Evolutionary conservation across 2,329 filamentous ascomycete species (phyloP).

Genomic region (Aureobasidium sp.): DNA sequence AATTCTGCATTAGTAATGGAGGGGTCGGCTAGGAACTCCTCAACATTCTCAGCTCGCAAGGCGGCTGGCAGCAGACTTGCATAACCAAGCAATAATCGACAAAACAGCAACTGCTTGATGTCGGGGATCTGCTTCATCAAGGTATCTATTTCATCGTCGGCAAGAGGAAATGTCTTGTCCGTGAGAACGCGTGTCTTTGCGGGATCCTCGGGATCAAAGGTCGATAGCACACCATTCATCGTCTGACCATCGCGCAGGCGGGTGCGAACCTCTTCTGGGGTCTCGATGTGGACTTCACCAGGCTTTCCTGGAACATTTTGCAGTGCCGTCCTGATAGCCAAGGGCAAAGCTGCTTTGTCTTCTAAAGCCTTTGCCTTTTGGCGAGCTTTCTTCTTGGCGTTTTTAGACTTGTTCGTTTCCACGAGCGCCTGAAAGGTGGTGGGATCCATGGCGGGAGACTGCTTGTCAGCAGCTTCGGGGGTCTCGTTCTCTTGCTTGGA

Average conservation of each 20-base stretch:
- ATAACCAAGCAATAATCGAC: conserved; percentile 41
- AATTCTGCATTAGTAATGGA: conserved; percentile 39
- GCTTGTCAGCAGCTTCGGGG: not conserved
- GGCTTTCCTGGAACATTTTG: not conserved
- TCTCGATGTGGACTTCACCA: conserved; percentile 11
- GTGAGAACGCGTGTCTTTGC: not conserved
- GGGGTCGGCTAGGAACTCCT: conserved; percentile 39
- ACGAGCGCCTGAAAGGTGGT: not conserved
- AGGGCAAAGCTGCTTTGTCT: not conserved
- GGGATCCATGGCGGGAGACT: not conserved
- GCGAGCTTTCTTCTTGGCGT: conserved; percentile 9
- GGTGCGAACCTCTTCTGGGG: conserved; percentile 8
- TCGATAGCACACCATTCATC: not conserved
- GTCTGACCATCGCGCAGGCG: conserved; percentile 5
- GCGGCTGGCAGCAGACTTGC: conserved; percentile 41
- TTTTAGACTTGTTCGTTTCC: conserved; percentile 4
- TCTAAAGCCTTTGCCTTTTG: conserved; percentile 8
- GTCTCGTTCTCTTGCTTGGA: not conserved
- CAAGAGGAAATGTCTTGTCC: conserved; percentile 12
- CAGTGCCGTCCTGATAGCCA: not conserved
- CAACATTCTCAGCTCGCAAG: conserved; percentile 37
- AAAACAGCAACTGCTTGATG: conserved; percentile 45
- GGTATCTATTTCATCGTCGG: conserved; percentile 3
- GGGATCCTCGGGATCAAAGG: conserved; percentile 5
- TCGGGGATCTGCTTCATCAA: conserved; percentile 39